A percentile compares a stretch with the other conserved stretches of the same genome.
Evolutionary conservation across 73 alveolate genomes (phyloP).

Genomic region (Urostyla sp.): DNA sequence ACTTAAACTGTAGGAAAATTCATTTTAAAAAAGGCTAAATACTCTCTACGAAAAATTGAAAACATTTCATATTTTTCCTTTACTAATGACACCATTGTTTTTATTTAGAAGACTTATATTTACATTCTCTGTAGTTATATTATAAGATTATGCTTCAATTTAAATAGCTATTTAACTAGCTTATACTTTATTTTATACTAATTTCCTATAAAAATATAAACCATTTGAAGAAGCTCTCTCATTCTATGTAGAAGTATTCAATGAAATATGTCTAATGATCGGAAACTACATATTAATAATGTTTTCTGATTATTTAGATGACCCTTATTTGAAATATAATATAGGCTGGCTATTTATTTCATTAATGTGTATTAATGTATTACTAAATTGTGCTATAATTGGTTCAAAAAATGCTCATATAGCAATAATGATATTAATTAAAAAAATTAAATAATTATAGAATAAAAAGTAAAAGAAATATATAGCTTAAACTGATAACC

Average conservation of each 20-base stretch:
- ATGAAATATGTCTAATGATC: not conserved
- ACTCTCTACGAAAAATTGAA: slow-evolving; percentile 8
- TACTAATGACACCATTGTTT: not conserved
- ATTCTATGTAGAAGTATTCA: slow-evolving; percentile 19
- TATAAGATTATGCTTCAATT: not conserved
- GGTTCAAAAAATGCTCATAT: too few species aligned
- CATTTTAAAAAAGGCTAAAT: not conserved
- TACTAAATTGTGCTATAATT: too few species aligned
- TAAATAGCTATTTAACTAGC: not conserved
- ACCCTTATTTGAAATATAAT: slow-evolving; percentile 10
- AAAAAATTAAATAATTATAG: too few species aligned
- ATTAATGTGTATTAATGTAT: too few species aligned
- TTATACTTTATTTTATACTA: not conserved
- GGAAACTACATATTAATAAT: not conserved
- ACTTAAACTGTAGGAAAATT: too few species aligned
- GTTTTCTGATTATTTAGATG: slow-evolving; percentile 31
- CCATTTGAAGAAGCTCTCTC: not conserved
- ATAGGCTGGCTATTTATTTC: slow-evolving; percentile 20
- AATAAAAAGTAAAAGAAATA: too few species aligned
- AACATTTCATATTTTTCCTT: not conserved
- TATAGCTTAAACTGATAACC: too few species aligned
- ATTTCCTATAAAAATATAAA: not conserved
- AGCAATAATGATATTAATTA: too few species aligned
- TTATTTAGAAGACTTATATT: slow-evolving; percentile 7
- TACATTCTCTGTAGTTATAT: not conserved